These are phyloP conservation scores for Pseudogymnoascus sp. DNA, from an alignment of 2,329 filamentous ascomycete genomes.

Conservation along the genomic window DNA sequence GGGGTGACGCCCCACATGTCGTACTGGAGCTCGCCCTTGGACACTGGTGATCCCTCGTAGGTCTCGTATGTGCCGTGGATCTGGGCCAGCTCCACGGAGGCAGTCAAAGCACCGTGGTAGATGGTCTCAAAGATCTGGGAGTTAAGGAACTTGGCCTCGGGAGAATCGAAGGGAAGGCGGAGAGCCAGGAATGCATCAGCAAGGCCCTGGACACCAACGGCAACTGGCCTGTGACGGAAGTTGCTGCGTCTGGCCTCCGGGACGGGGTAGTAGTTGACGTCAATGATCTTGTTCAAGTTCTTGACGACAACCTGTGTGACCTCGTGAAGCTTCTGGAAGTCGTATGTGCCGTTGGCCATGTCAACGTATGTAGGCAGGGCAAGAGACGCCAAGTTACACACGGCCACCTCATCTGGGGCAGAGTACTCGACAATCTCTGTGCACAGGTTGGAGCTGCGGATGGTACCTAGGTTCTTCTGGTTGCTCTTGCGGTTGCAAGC, in stretches of 20 bases:
- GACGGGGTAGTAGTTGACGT: conserved; percentile 98
- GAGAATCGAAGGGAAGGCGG: conserved; percentile 92
- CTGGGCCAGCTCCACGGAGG: conserved; percentile 79
- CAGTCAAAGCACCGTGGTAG: conserved; percentile 89
- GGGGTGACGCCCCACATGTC: conserved; percentile 98
- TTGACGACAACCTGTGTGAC: conserved; percentile 85
- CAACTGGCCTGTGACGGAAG: conserved; percentile 92
- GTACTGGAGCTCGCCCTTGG: conserved; percentile 91
- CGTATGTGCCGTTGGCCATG: conserved; percentile 72
- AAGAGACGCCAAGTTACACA: conserved; percentile 94
- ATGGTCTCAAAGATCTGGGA: conserved; percentile 99
- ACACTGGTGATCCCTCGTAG: conserved; percentile 88
- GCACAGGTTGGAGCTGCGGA: conserved; percentile 97
- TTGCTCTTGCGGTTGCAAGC: conserved; percentile 98
- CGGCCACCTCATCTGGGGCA: conserved; percentile 94
- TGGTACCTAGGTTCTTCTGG: conserved; percentile 98
- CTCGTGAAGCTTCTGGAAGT: conserved; percentile 95
- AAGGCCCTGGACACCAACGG: conserved; percentile 93
- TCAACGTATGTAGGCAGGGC: conserved; percentile 88
- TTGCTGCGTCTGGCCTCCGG: conserved; percentile 90
- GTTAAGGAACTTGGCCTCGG: conserved; percentile 88
- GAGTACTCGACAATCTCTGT: conserved; percentile 98
- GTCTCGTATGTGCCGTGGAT: conserved; percentile 76
- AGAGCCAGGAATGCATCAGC: conserved; percentile 97
- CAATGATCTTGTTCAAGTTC: conserved; percentile 97